phyloP scores from a whole-genome alignment of 2,329 filamentous ascomycete species.

The Pseudogymnoascus sp. region DNA sequence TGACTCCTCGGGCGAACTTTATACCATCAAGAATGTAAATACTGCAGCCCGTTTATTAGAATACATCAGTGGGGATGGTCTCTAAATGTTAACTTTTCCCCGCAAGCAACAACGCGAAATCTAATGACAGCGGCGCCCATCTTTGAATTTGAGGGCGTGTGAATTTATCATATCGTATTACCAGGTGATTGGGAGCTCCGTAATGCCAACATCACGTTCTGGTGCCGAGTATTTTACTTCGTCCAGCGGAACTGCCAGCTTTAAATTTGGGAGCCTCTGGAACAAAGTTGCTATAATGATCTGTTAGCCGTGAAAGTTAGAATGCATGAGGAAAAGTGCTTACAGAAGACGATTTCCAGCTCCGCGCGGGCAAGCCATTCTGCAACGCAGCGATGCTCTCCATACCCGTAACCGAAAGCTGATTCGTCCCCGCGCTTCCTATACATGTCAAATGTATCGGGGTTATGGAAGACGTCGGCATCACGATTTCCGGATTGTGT shows the following conservation, averaged over 20 bases:
- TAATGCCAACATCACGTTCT: conserved; percentile 35
- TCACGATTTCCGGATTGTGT: conserved; percentile 43
- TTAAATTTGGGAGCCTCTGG: conserved; percentile 33
- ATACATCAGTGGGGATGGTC: neutral
- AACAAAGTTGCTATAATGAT: conserved; percentile 31
- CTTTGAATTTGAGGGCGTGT: neutral
- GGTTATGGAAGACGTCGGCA: conserved; percentile 35
- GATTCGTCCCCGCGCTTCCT: conserved; percentile 30
- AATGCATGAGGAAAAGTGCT: conserved; percentile 17
- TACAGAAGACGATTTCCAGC: conserved; percentile 37
- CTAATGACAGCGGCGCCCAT: neutral
- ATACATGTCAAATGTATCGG: conserved; percentile 39
- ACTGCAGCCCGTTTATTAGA: neutral
- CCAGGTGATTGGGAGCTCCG: conserved; percentile 33
- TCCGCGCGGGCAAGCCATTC: conserved; percentile 38
- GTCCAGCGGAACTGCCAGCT: conserved; percentile 33
- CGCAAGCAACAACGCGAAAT: neutral
- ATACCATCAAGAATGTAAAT: neutral
- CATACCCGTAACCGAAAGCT: conserved; percentile 40
- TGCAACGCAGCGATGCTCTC: conserved; percentile 40
- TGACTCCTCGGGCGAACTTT: neutral
- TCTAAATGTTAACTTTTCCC: neutral
- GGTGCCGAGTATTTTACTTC: conserved; percentile 35
- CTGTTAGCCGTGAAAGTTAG: neutral
- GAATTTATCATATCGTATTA: conserved; percentile 15